Base-by-base conservation (phyloP, 2,329 filamentous ascomycete genomes). In the Nemania sp. region DNA sequence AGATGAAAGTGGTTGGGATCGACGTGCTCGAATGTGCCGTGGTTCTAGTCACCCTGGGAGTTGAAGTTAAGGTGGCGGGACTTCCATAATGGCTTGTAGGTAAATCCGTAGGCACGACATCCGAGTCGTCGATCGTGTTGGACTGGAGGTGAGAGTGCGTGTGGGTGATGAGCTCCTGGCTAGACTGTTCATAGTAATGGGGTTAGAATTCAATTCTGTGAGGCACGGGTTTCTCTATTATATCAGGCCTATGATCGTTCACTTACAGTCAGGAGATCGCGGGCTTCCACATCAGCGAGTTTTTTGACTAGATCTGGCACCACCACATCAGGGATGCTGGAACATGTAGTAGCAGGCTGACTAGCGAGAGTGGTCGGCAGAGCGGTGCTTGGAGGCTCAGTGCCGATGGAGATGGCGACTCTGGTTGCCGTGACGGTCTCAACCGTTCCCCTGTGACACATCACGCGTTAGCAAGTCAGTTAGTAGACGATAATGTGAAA, bases 371-470 rank as follows among this genome's bases (percentile, higher is more conserved):
- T 17, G 25, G 15, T n/a, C 32, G 35, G 35, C 35, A 11, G 17
- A n/a, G 29, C 20, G 25, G 10, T 35, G 17, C 17, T 42, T 12
- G 61, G 58, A 18, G 46, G 32, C 3, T 53, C 1, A 18, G 58
- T 64, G 7, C 62, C 62, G 3, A 62, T 57, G 4, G 51, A 62
- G 47, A 62, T 59, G 17, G 47, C 59, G 5, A 49, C 42, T 29
- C 17, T 50, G 12, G 52, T 64, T 20, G 40, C 39, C 5, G 59
- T 62, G 49, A 59, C 39, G 11, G 45, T 57, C 15, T 59, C 25
- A 13, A 17, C 17, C 2, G 39, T 54, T 29, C 62, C 62, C 11
- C 62, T 64, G n/a, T 11, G n/a, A 54, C 2, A 10, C 6, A 21
- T n/a, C 6, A 32, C 13, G 5, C 21, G 47, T 62, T 42, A 62